Evolutionary conservation across 164 flowering plant species (phyloP).

Genomic region (Umbellularia californica): DNA sequence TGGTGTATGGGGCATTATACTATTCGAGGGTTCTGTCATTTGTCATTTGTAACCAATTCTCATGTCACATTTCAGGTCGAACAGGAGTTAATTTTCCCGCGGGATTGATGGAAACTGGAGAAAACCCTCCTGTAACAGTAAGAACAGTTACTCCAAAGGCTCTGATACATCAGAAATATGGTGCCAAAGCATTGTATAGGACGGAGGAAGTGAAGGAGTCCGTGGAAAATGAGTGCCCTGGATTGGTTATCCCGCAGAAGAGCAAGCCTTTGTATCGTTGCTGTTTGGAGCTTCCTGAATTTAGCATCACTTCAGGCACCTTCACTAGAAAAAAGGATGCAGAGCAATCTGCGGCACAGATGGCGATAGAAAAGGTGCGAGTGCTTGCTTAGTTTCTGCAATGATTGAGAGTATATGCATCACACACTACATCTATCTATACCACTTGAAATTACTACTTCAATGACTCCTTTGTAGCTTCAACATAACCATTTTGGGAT

Average conservation of each 20-base stretch:
- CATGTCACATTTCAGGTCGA: neutral
- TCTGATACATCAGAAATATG: conserved; percentile 65
- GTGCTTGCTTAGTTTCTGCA: neutral
- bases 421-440: too few species aligned
- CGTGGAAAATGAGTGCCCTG: conserved; percentile 67
- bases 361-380: conserved; percentile 72
- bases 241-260: conserved; percentile 60
- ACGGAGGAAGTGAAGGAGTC: conserved; percentile 65
- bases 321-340: conserved; percentile 86
- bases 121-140: conserved; percentile 15
- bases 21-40: neutral
- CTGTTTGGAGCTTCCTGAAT: conserved; percentile 73
- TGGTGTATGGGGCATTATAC: neutral
- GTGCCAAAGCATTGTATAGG: conserved; percentile 51
- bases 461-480: too few species aligned
- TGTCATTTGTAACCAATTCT: neutral
- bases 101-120: conserved; percentile 31
- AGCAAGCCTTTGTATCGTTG: conserved; percentile 70
- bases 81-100: conserved; percentile 2
- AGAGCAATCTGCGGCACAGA: conserved; percentile 86
- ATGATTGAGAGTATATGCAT: neutral
- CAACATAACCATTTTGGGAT: too few species aligned
- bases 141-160: conserved; percentile 69
- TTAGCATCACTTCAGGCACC: conserved; percentile 54
- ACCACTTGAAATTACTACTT: too few species aligned